A percentile compares a stretch with the other conserved stretches of the same genome.
These are phyloP conservation scores for Pisolithus marmoratus DNA, from an alignment of 768 basidiomycete species.

Conservation along the genomic window DNA sequence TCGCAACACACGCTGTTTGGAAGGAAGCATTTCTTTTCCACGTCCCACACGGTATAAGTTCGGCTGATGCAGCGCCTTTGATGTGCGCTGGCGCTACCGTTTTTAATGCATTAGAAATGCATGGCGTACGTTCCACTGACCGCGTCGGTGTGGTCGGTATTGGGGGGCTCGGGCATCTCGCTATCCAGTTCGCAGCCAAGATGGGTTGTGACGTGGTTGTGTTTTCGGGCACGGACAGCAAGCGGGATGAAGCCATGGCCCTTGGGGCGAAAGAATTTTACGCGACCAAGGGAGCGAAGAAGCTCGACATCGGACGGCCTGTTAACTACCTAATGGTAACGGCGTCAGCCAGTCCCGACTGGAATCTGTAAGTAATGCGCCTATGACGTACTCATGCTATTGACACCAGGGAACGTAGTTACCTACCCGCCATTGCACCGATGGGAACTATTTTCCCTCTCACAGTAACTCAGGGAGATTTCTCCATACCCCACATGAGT, in stretches of 20 bases:
- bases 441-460: slow-evolving; percentile 22
- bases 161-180: slow-evolving; percentile 35
- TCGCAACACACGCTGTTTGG: slow-evolving; percentile 32
- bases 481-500: slow-evolving; percentile 16
- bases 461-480: slow-evolving; percentile 17
- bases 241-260: slow-evolving; percentile 26
- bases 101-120: slow-evolving; percentile 22
- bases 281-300: slow-evolving; percentile 19
- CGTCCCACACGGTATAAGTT: slow-evolving; percentile 26
- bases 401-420: slow-evolving; percentile 5
- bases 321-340: slow-evolving; percentile 30
- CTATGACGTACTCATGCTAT: neutral
- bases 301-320: slow-evolving; percentile 21
- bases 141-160: slow-evolving; percentile 31
- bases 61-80: slow-evolving; percentile 28
- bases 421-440: slow-evolving; percentile 21
- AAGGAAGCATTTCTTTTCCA: slow-evolving; percentile 30
- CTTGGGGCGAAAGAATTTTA: slow-evolving; percentile 35
- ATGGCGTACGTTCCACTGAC: slow-evolving; percentile 23
- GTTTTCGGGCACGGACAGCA: slow-evolving; percentile 28
- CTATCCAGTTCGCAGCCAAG: slow-evolving; percentile 34
- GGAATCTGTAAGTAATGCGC: slow-evolving; percentile 21
- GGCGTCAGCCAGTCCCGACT: slow-evolving; percentile 23
- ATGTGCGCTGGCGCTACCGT: slow-evolving; percentile 35
- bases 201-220: slow-evolving; percentile 36